Base-by-base conservation (phyloP, 352 stramenopile species). In the Phytophthora sp. region DNA sequence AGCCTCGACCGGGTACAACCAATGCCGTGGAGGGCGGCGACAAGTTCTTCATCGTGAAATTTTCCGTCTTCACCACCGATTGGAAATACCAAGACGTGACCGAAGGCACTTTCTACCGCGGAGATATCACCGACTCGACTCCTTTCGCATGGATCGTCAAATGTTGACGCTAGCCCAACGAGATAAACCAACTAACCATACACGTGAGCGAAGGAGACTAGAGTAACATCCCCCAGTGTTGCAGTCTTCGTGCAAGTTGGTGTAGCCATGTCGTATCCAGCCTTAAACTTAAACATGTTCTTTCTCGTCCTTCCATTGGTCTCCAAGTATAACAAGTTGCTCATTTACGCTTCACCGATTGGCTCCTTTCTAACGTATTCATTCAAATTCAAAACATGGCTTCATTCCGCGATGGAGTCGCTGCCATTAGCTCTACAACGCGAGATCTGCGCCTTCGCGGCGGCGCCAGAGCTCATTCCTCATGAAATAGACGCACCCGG, bases 41-140 rank as follows among this genome's bases (percentile, higher is more conserved):
- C 23, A 45, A 46, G 16, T 77, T 69, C 36, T 63, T 47, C 57
- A 70, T 83, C 27, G 71, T 66, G 27, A 83, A 81, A 56, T 79
- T 83, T 26, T 66, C 75, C 0, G 20, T 83, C 15, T 83, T 83
- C 57, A 83, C 65, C 13, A 72, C 62, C 4, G 51, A 57, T 20
- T 83, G 75, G 75, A 57, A 68, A 24, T 81, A 73, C 45, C 75
- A 74, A 7, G 73, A 77, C 31, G 61, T 66, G 26, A 56, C 68
- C 24, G 72, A 74, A n/a, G 66, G 75, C 47, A 83, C 73, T 44
- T 83, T 83, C 49, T 83, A 66, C 47, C 66, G 73, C 3, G 75
- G 75, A 44, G 75, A 83, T 35, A 75, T 83, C 39, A 45, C 50
- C 9, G 56, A 38, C 21, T 66, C 71, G 38, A 64, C 56, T 11